phyloP scores from a whole-genome alignment of 768 basidiomycete genomes.

The Clitopilus passeckerianus region DNA sequence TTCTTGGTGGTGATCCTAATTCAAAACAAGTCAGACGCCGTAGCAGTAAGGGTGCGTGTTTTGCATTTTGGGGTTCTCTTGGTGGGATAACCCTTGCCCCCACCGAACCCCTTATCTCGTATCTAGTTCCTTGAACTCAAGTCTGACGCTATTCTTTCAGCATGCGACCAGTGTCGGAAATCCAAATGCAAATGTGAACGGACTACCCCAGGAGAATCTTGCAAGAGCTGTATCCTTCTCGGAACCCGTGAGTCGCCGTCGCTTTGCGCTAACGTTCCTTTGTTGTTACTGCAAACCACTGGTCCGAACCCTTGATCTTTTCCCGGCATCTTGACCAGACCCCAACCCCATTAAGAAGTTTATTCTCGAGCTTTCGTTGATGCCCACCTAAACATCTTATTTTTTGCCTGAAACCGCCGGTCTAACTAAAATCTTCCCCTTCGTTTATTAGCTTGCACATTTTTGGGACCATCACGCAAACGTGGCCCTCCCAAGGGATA shows the following conservation, averaged over 20 bases:
- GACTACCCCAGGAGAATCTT: conserved; percentile 51
- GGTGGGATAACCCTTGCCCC: background rate
- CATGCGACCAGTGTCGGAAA: conserved; percentile 88
- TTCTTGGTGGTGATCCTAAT: conserved; percentile 12
- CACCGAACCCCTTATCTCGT: background rate
- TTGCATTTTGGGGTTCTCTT: background rate
- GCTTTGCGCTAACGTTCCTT: conserved; percentile 8
- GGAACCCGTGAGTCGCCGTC: conserved; percentile 50
- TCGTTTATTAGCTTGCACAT: conserved; percentile 57
- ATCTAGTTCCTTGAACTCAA: conserved; percentile 3
- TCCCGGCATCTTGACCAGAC: background rate
- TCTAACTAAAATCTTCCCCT: conserved; percentile 6
- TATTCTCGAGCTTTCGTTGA: background rate
- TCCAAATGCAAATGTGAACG: conserved; percentile 90
- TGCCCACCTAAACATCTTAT: background rate
- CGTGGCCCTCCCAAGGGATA: conserved; percentile 92
- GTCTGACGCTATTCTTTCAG: conserved; percentile 25
- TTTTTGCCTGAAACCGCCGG: background rate
- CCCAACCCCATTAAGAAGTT: background rate
- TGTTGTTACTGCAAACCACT: background rate
- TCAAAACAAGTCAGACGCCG: conserved; percentile 55
- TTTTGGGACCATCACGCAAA: conserved; percentile 74
- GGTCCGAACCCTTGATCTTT: background rate
- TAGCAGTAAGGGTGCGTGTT: conserved; percentile 65
- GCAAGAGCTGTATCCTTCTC: conserved; percentile 72